Base-by-base conservation (phyloP, 352 stramenopile genomes). In the Halophytophthora batemanensis region DNA sequence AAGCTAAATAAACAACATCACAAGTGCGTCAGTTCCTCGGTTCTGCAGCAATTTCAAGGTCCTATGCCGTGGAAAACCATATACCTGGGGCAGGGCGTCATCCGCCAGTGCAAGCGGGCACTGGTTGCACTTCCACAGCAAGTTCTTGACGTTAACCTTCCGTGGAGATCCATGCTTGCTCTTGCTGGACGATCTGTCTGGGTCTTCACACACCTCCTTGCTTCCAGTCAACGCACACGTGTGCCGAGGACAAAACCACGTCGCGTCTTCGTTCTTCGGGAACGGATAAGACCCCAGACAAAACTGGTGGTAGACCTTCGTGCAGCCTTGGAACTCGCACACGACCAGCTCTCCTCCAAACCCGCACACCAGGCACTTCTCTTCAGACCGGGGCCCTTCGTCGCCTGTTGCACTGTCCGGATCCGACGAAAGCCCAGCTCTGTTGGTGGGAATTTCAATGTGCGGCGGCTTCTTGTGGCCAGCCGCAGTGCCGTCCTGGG, bases 281-380 rank as follows among this genome's bases (percentile, higher is more conserved):
- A 91, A 92, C 7, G 82, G 74, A 51, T 82, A 93, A 21, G 73
- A 70, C 0, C 82, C 82, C 19, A 95, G 57, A 61, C 84, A 95
- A 59, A 91, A 90, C 56, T 91, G 82, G 49, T 95, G 84, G 44
- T 93, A 95, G 17, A 95, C 84, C 60, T 95, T 95, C 11, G 80
- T 85, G 49, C 84, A 95, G 0, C 61, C 71, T 34, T 63, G 64
- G 46, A 92, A 93, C 53, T 95, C 84, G 54, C 84, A 95, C 12
- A 95, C 74, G 19, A 93, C 80, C 4, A 95, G 46, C 38, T 95
- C 84, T 28, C 84, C 84, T 21, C 80, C 82, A 59, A 90, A 90
- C 6, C 77, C 74, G 50, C 84, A 95, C 14, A 95, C 56, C 18
- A 91, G 57, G 35, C 84, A 95, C 11, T 80, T 74, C 47, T 95